Evolutionary conservation across 164 flowering plant genomes (phyloP), one percentile per base, ranked within the genome.

Genomic region (Vitis riparia): DNA sequence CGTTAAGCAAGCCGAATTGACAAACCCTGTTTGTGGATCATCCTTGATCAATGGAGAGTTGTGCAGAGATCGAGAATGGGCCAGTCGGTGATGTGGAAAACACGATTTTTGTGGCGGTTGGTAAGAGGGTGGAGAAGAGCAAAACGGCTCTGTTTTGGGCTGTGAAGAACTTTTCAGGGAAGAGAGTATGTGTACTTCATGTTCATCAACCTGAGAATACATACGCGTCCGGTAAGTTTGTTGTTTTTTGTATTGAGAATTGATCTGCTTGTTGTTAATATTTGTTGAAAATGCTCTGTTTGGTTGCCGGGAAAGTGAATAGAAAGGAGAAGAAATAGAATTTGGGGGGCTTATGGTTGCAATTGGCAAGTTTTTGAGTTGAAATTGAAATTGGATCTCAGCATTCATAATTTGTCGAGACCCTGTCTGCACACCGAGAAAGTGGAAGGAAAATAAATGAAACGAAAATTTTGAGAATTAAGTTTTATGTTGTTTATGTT

Each of bases 91-190:
- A 71, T 60, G 78, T 68, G 14, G 83, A 80, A 12, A 71, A 84
- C 68, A 79, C 83, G 14, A 73, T 88, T 55, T 85, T 72, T 62
- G 92, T 88, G 49, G 92, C 92, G 11, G 92, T 86, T 53, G 89
- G 89, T 60, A 78, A 72, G 75, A 63, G 73, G 23, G 79, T 81
- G 66, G 74, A 78, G 70, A 73, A 77, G 51, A 76, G 81, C 66
- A 81, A 77, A 62, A 71, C 77, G 52, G 30, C 79, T 63, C 69
- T 88, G 64, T 62, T 63, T 11, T 88, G 92, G 92, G 83, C 88
- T 1, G 58, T 75, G 49, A 71, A 67, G 77, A 82, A 69, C 65
- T 88, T 85, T 71, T 14, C 63, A 12, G 84, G 81, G 58, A 85
- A 76, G 77, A 79, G 59, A 65, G 78, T 88, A 6, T 85, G 87